Evolutionary conservation across 192 early-diverging fungal species (phyloP).

Genomic region (Backusella luteola): DNA sequence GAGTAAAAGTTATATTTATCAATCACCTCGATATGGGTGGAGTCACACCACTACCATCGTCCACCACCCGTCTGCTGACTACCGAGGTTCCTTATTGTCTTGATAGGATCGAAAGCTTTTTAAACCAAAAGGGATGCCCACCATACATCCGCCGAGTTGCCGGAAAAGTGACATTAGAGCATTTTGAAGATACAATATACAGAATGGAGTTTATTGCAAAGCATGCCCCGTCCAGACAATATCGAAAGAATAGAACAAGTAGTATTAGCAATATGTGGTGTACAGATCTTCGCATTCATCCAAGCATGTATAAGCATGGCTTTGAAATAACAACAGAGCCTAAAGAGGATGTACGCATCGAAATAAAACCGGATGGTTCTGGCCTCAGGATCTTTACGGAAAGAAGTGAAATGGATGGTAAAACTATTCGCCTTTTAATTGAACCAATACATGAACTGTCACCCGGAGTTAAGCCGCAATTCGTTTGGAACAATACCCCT

Average conservation of each 20-base stretch:
- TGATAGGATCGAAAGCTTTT: conserved; percentile 35
- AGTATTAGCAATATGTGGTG: conserved; percentile 19
- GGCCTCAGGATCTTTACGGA: conserved; percentile 45
- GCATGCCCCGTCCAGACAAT: conserved; percentile 22
- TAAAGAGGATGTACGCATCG: conserved; percentile 33
- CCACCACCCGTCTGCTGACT: conserved; percentile 36
- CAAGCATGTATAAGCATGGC: conserved; percentile 42
- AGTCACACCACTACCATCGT: conserved; percentile 36
- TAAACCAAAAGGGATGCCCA: conserved; percentile 43
- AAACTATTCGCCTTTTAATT: conserved; percentile 17
- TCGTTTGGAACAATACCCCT: conserved; percentile 6
- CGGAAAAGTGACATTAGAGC: conserved; percentile 36
- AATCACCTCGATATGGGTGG: conserved; percentile 44
- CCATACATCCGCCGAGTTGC: conserved; percentile 47
- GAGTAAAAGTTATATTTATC: conserved; percentile 44
- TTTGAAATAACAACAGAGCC: conserved; percentile 40
- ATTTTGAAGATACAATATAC: conserved; percentile 39
- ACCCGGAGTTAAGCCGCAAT: conserved; percentile 4
- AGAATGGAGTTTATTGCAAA: conserved; percentile 36
- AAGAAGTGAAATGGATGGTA: conserved; percentile 19
- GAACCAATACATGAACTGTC: neutral
- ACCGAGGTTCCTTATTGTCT: conserved; percentile 39
- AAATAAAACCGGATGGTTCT: conserved; percentile 36
- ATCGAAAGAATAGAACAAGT: conserved; percentile 10
- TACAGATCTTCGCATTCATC: conserved; percentile 43